phyloP scores from a whole-genome alignment of 1,284 basidiomycete species.

The Porogramme epimiltina region DNA sequence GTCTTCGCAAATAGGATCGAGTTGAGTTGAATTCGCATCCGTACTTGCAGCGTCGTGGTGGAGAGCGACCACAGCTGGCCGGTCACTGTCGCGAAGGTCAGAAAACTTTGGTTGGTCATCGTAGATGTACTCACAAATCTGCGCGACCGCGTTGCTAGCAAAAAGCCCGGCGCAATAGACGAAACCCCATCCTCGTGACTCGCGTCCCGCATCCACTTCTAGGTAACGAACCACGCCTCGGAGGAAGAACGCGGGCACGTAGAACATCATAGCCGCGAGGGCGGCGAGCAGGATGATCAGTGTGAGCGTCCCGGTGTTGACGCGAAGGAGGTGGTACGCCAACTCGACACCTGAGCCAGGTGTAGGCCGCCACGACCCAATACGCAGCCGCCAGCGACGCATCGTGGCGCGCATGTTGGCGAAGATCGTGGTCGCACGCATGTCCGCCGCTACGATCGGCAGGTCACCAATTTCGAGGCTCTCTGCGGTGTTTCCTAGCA shows the following conservation, averaged over 20 bases:
- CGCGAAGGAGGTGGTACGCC: slow-evolving; percentile 54
- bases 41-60: slow-evolving; percentile 71
- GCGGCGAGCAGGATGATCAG: slow-evolving; percentile 59
- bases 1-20: slow-evolving; percentile 88
- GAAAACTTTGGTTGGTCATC: no score
- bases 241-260: slow-evolving; percentile 79
- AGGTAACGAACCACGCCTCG: slow-evolving; percentile 73
- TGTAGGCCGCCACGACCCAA: slow-evolving; percentile 46
- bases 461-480: slow-evolving; percentile 85
- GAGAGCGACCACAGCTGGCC: slow-evolving; percentile 73
- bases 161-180: slow-evolving; percentile 75
- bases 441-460: slow-evolving; percentile 72
- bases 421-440: slow-evolving; percentile 62
- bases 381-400: slow-evolving; percentile 41
- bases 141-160: slow-evolving; percentile 59
- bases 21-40: slow-evolving; percentile 83
- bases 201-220: slow-evolving; percentile 58
- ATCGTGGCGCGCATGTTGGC: slow-evolving; percentile 41
- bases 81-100: slow-evolving; percentile 28
- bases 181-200: slow-evolving; percentile 71
- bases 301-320: slow-evolving; percentile 48
- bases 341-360: slow-evolving; percentile 66
- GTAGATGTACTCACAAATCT: slow-evolving; percentile 48
- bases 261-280: slow-evolving; percentile 70
- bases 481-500: slow-evolving; percentile 73